Conservation (phyloP, 2,329 filamentous ascomycete species). For the Stachybotrys elegans region DNA sequence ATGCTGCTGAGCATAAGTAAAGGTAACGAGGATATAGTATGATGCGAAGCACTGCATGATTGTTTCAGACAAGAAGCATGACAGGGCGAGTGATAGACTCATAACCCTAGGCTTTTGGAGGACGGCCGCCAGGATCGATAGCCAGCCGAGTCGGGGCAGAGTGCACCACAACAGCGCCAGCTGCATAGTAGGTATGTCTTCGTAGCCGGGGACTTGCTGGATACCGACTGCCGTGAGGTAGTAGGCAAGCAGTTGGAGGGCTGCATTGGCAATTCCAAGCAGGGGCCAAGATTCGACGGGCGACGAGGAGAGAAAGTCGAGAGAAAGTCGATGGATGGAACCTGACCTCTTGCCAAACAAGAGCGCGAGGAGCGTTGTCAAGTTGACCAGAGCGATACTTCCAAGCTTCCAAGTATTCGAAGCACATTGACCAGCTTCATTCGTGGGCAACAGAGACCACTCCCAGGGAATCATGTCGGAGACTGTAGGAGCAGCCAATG, state of each 20-base stretch:
- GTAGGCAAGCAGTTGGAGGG: background rate
- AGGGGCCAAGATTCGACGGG: too few relatives aligned
- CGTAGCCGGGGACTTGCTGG: background rate
- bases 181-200: background rate
- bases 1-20: background rate
- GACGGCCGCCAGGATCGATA: too few relatives aligned
- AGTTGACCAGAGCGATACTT: background rate
- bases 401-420: background rate
- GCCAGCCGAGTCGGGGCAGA: background rate
- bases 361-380: too few relatives aligned
- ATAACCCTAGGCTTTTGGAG: too few relatives aligned
- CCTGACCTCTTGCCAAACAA: too few relatives aligned
- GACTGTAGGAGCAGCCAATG: background rate
- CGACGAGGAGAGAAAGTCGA: too few relatives aligned
- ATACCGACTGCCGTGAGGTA: background rate
- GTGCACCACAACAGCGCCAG: conserved; percentile 4
- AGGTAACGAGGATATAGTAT: background rate
- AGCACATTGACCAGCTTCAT: background rate
- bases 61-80: background rate
- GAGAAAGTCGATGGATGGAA: too few relatives aligned
- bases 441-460: background rate
- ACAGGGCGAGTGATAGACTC: too few relatives aligned
- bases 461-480: conserved; percentile 2
- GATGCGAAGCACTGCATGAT: background rate
- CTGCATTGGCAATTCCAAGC: too few relatives aligned